phyloP scores from a whole-genome alignment of 2,329 filamentous ascomycete species.

The Canariomyces notabilis region DNA sequence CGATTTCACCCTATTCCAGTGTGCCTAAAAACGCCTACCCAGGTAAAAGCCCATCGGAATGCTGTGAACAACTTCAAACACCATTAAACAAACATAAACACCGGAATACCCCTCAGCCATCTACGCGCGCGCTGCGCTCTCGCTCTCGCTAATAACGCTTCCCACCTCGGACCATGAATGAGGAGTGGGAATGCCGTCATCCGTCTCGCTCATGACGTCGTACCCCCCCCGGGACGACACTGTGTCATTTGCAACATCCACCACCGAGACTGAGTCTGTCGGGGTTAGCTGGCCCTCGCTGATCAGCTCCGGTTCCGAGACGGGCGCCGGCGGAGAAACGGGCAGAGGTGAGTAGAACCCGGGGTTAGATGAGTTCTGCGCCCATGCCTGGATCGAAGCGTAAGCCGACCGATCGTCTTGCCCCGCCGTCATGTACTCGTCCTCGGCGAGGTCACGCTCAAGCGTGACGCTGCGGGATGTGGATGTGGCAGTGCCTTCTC shows the following conservation, averaged over 20 bases:
- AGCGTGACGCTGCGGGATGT: slow-evolving; percentile 23
- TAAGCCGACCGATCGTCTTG: slow-evolving; percentile 45
- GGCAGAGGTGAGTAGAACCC: slow-evolving; percentile 60
- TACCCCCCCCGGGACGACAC: slow-evolving; percentile 37
- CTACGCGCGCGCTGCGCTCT: slow-evolving; percentile 35
- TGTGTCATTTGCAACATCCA: slow-evolving; percentile 42
- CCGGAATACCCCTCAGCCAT: neutral
- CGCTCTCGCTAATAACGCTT: slow-evolving; percentile 55
- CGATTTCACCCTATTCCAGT: no score
- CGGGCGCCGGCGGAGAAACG: slow-evolving; percentile 43
- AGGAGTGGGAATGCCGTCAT: slow-evolving; percentile 52
- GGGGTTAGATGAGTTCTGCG: slow-evolving; percentile 42
- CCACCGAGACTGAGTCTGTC: slow-evolving; percentile 53
- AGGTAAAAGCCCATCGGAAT: neutral
- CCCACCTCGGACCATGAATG: slow-evolving; percentile 62
- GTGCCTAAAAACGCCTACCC: no score
- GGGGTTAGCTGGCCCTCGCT: slow-evolving; percentile 54
- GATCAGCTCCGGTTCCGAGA: slow-evolving; percentile 48
- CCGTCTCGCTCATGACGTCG: slow-evolving; percentile 56
- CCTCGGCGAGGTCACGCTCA: slow-evolving; percentile 37
- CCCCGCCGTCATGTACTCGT: slow-evolving; percentile 51
- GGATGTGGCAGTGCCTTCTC: slow-evolving; percentile 5
- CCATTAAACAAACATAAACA: neutral
- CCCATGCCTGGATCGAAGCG: slow-evolving; percentile 61
- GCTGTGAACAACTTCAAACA: neutral